phyloP scores from a whole-genome alignment of 169 alveolate genomes.

The Eimeria maxima region DNA sequence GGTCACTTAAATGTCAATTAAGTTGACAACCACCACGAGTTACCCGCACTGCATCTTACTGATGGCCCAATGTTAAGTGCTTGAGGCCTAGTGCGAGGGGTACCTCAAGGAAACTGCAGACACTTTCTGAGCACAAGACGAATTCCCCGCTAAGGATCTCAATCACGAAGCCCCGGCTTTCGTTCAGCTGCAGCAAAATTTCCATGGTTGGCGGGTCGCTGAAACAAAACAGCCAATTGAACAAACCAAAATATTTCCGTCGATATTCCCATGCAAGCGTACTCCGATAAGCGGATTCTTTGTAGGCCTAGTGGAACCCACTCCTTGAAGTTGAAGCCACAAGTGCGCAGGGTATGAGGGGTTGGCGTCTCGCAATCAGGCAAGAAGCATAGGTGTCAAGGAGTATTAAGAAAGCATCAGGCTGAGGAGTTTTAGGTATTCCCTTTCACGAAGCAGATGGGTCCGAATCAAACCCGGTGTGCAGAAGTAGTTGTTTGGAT shows the following conservation, averaged over 20 bases:
- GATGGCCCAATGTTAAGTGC: neutral
- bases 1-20: neutral
- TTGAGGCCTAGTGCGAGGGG: neutral
- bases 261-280: too few species aligned
- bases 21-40: neutral
- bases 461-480: neutral
- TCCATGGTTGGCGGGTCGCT: constrained; percentile 85
- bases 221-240: neutral
- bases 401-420: neutral
- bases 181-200: constrained; percentile 80
- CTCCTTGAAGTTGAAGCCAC: too few species aligned
- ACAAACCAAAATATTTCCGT: neutral
- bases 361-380: neutral
- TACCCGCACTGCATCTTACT: neutral
- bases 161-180: constrained; percentile 76
- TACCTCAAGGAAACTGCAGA: constrained; percentile 81
- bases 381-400: neutral
- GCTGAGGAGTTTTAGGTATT: too few species aligned
- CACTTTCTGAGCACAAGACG: constrained; percentile 81
- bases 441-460: neutral
- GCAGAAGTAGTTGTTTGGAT: too few species aligned
- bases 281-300: too few species aligned
- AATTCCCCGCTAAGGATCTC: constrained; percentile 77
- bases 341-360: neutral
- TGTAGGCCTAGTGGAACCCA: too few species aligned